A percentile compares a stretch with the other conserved stretches of the same genome.
These are phyloP conservation scores for Macrophomina tecta DNA, from an alignment of 2,329 filamentous ascomycete genomes.

Conservation along the genomic window DNA sequence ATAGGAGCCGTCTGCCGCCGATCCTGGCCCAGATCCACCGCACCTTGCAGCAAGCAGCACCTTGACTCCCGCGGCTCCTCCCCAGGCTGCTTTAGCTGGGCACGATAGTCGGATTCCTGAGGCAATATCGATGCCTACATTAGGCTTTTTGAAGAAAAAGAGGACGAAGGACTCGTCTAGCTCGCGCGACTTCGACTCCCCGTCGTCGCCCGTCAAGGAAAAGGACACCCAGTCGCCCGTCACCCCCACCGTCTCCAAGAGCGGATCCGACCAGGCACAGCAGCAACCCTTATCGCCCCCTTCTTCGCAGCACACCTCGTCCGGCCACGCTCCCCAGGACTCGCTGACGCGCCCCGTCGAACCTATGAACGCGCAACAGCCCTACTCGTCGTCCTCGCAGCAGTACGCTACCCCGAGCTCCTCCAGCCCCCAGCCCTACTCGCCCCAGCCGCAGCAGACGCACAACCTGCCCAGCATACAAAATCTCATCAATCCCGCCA, in stretches of 20 bases:
- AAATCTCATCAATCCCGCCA: constrained; percentile 75
- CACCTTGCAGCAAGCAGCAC: constrained; percentile 28
- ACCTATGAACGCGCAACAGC: constrained; percentile 46
- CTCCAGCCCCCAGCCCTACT: constrained; percentile 20
- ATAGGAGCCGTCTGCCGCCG: constrained; percentile 25
- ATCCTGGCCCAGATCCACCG: constrained; percentile 28
- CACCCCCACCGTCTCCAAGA: constrained; percentile 42
- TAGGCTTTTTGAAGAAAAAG: constrained; percentile 98
- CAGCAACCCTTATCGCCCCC: constrained; percentile 29
- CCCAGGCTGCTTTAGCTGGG: constrained; percentile 33
- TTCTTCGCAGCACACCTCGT: constrained; percentile 25
- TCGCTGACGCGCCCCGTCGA: constrained; percentile 36
- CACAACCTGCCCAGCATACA: constrained; percentile 82
- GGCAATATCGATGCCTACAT: constrained; percentile 75
- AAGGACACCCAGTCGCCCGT: constrained; percentile 47
- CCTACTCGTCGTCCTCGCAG: constrained; percentile 37
- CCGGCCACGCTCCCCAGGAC: constrained; percentile 34
- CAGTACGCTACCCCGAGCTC: constrained; percentile 39
- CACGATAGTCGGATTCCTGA: constrained; percentile 35
- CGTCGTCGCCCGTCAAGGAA: constrained; percentile 70
- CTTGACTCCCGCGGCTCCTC: constrained; percentile 27
- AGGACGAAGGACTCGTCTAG: constrained; percentile 84
- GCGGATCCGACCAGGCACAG: constrained; percentile 37
- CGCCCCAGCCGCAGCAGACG: constrained; percentile 38
- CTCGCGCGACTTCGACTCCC: constrained; percentile 66